These are phyloP conservation scores for Vachellia collinsii DNA, from an alignment of 306 rosid species.

Conservation along the genomic window DNA sequence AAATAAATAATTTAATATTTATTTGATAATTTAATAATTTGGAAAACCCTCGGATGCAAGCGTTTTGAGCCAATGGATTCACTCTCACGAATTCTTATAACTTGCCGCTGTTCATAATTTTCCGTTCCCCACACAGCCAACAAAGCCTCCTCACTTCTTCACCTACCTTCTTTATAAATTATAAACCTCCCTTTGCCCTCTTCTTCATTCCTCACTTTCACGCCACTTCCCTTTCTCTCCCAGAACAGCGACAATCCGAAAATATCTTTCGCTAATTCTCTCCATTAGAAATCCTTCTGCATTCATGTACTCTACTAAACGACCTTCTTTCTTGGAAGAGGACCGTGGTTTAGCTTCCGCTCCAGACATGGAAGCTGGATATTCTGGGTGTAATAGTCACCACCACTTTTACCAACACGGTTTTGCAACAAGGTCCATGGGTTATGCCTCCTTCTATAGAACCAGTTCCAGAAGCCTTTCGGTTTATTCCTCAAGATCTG, in stretches of 20 bases:
- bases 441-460: constrained; percentile 40
- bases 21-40: background rate
- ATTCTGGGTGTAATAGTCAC: constrained; percentile 45
- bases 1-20: too few relatives aligned
- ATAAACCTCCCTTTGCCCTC: constrained; percentile 31
- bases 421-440: constrained; percentile 56
- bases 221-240: background rate
- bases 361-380: constrained; percentile 61
- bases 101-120: constrained; percentile 47
- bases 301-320: constrained; percentile 57
- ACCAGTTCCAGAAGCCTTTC: constrained; percentile 45
- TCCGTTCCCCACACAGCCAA: constrained; percentile 34
- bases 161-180: constrained; percentile 61
- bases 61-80: constrained; percentile 71
- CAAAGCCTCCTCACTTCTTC: constrained; percentile 39
- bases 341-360: constrained; percentile 59
- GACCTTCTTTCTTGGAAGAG: constrained; percentile 67
- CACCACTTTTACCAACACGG: constrained; percentile 40
- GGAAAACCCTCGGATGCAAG: constrained; percentile 35
- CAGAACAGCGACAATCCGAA: background rate
- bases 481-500: constrained; percentile 60
- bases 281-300: background rate
- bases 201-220: background rate
- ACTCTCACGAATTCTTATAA: constrained; percentile 47
- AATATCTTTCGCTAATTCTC: background rate